Evolutionary conservation across 768 basidiomycete species (phyloP).

Genomic region (Xerocomus spinulosus): DNA sequence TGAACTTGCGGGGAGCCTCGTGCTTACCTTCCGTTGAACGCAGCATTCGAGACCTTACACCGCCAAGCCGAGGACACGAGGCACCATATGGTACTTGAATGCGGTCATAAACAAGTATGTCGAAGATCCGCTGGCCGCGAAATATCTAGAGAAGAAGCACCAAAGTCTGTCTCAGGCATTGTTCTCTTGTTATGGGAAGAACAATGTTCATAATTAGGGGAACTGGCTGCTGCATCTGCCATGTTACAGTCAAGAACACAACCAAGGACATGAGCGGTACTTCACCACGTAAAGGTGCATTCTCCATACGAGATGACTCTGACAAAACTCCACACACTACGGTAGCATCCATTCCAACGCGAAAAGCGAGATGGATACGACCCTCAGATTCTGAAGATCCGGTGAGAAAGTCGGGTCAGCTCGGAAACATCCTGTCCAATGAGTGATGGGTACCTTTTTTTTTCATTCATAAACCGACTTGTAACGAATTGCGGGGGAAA

Average conservation of each 20-base stretch:
- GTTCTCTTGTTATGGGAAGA: slow-evolving; percentile 31
- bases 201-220: slow-evolving; percentile 24
- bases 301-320: slow-evolving; percentile 10
- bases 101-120: too few species aligned
- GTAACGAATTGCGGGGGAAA: slow-evolving; percentile 17
- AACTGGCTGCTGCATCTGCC: slow-evolving; percentile 14
- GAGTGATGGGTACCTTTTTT: slow-evolving; percentile 3
- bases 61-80: slow-evolving; percentile 15
- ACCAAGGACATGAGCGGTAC: slow-evolving; percentile 7
- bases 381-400: slow-evolving; percentile 20
- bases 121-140: slow-evolving; percentile 11
- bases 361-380: slow-evolving; percentile 1
- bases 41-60: slow-evolving; percentile 7
- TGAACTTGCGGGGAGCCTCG: slow-evolving; percentile 12
- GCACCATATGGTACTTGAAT: slow-evolving; percentile 12
- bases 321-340: too few species aligned
- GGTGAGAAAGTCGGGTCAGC: slow-evolving; percentile 15
- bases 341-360: slow-evolving; percentile 6
- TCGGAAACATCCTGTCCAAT: slow-evolving; percentile 21
- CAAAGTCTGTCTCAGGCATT: slow-evolving; percentile 23
- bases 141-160: slow-evolving; percentile 7
- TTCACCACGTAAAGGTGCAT: slow-evolving; percentile 22
- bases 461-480: too few species aligned
- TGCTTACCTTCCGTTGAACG: slow-evolving; percentile 6
- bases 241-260: slow-evolving; percentile 20